These are phyloP conservation scores for Trichoderma lentiforme DNA, from an alignment of 2,329 filamentous ascomycete genomes.

Conservation along the genomic window DNA sequence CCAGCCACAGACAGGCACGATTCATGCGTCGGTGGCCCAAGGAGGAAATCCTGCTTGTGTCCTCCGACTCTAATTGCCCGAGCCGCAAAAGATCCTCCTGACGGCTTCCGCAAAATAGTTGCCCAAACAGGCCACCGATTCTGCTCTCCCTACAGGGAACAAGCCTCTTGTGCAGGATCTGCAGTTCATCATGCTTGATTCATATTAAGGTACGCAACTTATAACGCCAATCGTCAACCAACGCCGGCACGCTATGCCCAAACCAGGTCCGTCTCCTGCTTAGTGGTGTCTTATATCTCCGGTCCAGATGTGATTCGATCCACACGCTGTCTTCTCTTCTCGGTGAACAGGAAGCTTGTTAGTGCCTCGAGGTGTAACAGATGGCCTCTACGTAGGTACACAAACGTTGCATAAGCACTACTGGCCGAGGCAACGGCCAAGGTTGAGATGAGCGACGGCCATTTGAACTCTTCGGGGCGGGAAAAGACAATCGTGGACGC, in stretches of 20 bases:
- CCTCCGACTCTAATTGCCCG: not conserved
- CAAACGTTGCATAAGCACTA: constrained; percentile 8
- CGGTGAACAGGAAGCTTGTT: not conserved
- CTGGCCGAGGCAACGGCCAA: constrained; percentile 5
- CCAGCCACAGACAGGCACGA: not conserved
- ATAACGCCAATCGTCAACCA: not conserved
- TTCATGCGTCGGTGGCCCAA: not conserved
- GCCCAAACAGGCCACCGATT: not conserved
- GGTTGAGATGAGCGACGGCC: constrained; percentile 51
- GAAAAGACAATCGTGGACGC: constrained; percentile 62
- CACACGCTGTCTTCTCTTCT: not conserved
- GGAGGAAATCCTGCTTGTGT: constrained; percentile 1
- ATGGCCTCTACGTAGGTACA: constrained; percentile 11
- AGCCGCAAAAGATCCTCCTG: not conserved
- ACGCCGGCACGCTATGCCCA: not conserved
- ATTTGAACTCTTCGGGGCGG: constrained; percentile 60
- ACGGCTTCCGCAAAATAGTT: not conserved
- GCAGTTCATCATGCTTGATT: not conserved
- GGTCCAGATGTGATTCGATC: not conserved
- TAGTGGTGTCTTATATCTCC: not conserved
- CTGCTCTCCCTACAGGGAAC: not conserved
- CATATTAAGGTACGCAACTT: not conserved
- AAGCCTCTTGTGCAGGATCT: not conserved
- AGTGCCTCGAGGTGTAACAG: constrained; percentile 9
- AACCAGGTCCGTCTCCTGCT: not conserved